Percentiles rank a stretch among this genome's conserved stretches.
Evolutionary conservation across 2,329 filamentous ascomycete species (phyloP).

Genomic region (Corniculantispora saksenae): DNA sequence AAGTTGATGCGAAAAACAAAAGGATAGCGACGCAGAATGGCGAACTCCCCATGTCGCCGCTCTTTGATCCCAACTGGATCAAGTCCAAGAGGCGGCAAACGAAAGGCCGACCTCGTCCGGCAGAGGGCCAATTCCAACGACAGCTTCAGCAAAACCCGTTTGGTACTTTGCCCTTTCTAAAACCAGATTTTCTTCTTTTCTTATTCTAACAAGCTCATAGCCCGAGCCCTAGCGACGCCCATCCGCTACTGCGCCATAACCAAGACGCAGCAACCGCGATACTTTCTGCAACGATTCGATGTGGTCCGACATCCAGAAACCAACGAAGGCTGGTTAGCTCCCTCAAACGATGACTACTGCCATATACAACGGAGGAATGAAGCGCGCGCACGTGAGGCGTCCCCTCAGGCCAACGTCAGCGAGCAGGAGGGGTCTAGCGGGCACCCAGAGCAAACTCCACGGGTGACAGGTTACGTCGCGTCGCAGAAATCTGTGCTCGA

Average conservation of each 20-base stretch:
- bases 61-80: conserved; percentile 54
- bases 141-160: conserved; percentile 64
- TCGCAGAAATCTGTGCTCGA: conserved; percentile 34
- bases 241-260: conserved; percentile 59
- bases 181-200: background rate
- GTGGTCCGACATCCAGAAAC: conserved; percentile 57
- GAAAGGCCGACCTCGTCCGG: conserved; percentile 36
- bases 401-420: conserved; percentile 11
- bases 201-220: conserved; percentile 37
- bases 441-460: conserved; percentile 18
- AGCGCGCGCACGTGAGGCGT: background rate
- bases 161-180: conserved; percentile 43
- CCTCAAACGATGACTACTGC: conserved; percentile 42
- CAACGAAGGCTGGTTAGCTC: conserved; percentile 56
- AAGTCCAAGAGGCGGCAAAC: conserved; percentile 45
- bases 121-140: conserved; percentile 52
- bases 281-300: conserved; percentile 65
- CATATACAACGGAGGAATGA: conserved; percentile 23
- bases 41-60: conserved; percentile 53
- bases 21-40: conserved; percentile 48
- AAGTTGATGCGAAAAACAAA: conserved; percentile 42
- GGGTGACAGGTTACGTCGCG: conserved; percentile 17
- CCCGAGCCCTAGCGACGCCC: conserved; percentile 61
- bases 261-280: conserved; percentile 51
- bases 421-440: background rate